A percentile compares a stretch with the other conserved stretches of the same genome.
phyloP scores from a whole-genome alignment of 2,329 filamentous ascomycete species.

The Hypoxylon sp. region DNA sequence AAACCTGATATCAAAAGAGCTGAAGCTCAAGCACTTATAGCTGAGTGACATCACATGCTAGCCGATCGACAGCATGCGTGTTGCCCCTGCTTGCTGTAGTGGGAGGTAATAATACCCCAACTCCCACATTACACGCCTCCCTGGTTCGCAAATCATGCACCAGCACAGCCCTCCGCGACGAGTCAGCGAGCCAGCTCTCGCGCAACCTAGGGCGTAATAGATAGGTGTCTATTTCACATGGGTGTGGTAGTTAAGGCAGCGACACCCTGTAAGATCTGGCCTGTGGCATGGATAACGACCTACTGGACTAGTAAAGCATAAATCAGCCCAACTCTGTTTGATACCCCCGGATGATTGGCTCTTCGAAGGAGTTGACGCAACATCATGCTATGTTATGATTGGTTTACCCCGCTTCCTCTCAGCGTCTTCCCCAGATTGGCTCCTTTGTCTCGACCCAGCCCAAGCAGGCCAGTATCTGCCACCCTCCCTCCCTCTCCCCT shows the following conservation, averaged over 20 bases:
- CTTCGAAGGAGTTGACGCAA: slow-evolving; percentile 42
- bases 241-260: slow-evolving; percentile 19
- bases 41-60: slow-evolving; percentile 37
- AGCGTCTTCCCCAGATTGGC: slow-evolving; percentile 42
- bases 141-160: slow-evolving; percentile 33
- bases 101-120: slow-evolving; percentile 41
- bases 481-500: slow-evolving; percentile 27
- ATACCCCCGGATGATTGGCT: slow-evolving; percentile 51
- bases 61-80: slow-evolving; percentile 26
- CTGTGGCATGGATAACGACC: slow-evolving; percentile 30
- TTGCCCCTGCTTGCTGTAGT: slow-evolving; percentile 16
- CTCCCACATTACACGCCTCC: slow-evolving; percentile 29
- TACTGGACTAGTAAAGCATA: slow-evolving; percentile 41
- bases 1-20: slow-evolving; percentile 8
- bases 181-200: slow-evolving; percentile 25
- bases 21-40: slow-evolving; percentile 31
- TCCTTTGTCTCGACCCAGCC: slow-evolving; percentile 9
- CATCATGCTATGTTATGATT: slow-evolving; percentile 46
- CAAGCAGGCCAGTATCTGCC: slow-evolving; percentile 21
- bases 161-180: slow-evolving; percentile 14
- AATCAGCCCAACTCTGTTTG: slow-evolving; percentile 42
- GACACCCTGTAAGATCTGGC: slow-evolving; percentile 32
- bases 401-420: slow-evolving; percentile 54
- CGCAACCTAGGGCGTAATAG: slow-evolving; percentile 27
- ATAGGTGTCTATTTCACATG: background rate